Evolutionary conservation across 2,329 filamentous ascomycete genomes (phyloP).

Genomic region (Fusarium aywerte): DNA sequence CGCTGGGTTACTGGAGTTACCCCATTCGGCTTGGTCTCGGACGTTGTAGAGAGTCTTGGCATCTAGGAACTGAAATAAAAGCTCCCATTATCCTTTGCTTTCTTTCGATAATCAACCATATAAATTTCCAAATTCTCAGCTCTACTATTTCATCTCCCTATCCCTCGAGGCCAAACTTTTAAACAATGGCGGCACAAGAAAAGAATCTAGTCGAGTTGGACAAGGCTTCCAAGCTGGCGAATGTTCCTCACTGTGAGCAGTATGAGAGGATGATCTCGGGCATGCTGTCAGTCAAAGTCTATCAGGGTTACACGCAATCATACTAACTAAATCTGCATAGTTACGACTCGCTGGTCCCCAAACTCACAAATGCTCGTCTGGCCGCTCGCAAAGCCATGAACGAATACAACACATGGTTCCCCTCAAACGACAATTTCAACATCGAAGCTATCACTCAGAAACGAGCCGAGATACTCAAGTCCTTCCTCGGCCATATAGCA

Average conservation of each 20-base stretch:
- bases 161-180: fast-evolving
- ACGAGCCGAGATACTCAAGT: slow-evolving; percentile 52
- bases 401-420: slow-evolving; percentile 64
- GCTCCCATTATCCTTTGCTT: fast-evolving
- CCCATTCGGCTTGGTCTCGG: slow-evolving; percentile 20
- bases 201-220: slow-evolving; percentile 28
- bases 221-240: slow-evolving; percentile 50
- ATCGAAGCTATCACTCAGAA: slow-evolving; percentile 35
- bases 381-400: slow-evolving; percentile 61
- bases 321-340: slow-evolving; percentile 40
- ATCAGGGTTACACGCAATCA: fast-evolving
- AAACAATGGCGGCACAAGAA: slow-evolving; percentile 17
- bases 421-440: slow-evolving; percentile 46
- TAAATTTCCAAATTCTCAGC: fast-evolving
- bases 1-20: background rate
- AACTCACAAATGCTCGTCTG: slow-evolving; percentile 59
- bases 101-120: fast-evolving
- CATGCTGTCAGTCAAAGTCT: slow-evolving; percentile 58
- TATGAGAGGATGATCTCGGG: slow-evolving; percentile 74
- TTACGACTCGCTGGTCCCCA: slow-evolving; percentile 59
- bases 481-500: slow-evolving; percentile 56
- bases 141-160: fast-evolving
- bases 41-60: background rate
- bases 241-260: slow-evolving; percentile 67
- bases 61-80: slow-evolving; percentile 1